Conservation (phyloP, 108 stramenopile genomes). For the Conticribra weissflogii region DNA sequence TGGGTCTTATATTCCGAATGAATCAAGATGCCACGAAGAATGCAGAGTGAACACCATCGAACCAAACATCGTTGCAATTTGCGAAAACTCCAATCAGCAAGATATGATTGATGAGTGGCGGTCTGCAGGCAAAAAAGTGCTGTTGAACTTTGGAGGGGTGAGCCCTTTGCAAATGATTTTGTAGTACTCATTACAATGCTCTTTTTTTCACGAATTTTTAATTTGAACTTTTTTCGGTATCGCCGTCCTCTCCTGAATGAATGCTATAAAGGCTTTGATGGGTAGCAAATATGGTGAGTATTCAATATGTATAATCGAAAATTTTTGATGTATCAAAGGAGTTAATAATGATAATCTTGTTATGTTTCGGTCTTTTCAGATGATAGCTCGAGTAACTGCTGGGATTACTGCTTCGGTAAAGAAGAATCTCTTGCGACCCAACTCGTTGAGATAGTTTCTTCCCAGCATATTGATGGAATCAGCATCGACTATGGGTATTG, state of each 20-base stretch:
- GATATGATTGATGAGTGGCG: slow-evolving; percentile 16
- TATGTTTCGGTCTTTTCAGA: neutral
- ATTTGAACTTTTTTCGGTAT: too few relatives aligned
- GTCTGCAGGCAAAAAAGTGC: neutral
- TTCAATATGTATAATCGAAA: neutral
- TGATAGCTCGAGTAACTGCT: slow-evolving; percentile 52
- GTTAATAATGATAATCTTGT: neutral
- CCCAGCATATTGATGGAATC: slow-evolving; percentile 56
- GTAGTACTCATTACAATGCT: too few relatives aligned
- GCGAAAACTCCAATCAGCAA: slow-evolving; percentile 12
- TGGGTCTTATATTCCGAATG: slow-evolving; percentile 49
- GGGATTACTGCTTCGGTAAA: slow-evolving; percentile 73
- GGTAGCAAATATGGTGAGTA: neutral
- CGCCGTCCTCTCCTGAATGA: too few relatives aligned
- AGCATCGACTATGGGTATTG: slow-evolving; percentile 80
- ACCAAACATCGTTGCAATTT: slow-evolving; percentile 24
- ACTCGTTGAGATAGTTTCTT: slow-evolving; percentile 49
- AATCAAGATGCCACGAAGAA: slow-evolving; percentile 42
- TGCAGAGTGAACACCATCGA: slow-evolving; percentile 40
- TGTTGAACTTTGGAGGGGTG: slow-evolving; percentile 57
- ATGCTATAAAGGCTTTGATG: too few relatives aligned
- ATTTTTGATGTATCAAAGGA: neutral
- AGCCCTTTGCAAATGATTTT: too few relatives aligned
- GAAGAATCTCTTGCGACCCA: slow-evolving; percentile 53
- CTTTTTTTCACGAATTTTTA: too few relatives aligned